Conservation (phyloP, 129 eudicot genomes). For the Centaurea solstitialis region DNA sequence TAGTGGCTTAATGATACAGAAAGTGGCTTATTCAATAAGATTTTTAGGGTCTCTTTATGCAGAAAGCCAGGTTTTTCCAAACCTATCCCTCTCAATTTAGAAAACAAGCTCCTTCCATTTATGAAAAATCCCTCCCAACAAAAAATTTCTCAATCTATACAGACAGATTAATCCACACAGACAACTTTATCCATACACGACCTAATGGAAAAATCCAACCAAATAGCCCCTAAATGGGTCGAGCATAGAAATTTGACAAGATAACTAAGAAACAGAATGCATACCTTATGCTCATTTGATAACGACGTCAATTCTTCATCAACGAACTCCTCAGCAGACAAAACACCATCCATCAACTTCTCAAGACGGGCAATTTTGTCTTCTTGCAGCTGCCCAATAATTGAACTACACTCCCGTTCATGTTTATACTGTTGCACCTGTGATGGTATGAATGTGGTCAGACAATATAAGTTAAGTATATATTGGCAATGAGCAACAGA, state of each 20-base stretch:
- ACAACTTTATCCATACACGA: too few relatives aligned
- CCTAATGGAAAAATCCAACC: too few relatives aligned
- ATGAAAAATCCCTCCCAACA: too few relatives aligned
- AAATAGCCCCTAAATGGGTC: not conserved
- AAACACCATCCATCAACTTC: slow-evolving; percentile 86
- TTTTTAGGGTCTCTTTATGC: too few relatives aligned
- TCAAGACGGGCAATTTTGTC: slow-evolving; percentile 93
- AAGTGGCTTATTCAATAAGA: too few relatives aligned
- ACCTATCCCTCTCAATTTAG: too few relatives aligned
- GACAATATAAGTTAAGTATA: not conserved
- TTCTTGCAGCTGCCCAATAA: slow-evolving; percentile 81
- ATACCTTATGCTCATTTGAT: slow-evolving; percentile 74
- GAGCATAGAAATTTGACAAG: not conserved
- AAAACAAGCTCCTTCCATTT: too few relatives aligned
- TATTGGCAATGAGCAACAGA: not conserved
- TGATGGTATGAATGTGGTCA: slow-evolving; percentile 6
- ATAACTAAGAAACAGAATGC: not conserved
- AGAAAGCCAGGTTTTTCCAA: too few relatives aligned
- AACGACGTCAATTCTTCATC: slow-evolving; percentile 69
- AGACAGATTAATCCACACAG: too few relatives aligned
- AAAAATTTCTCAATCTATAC: too few relatives aligned
- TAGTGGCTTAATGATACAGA: too few relatives aligned
- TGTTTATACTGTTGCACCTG: slow-evolving; percentile 97
- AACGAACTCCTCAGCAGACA: slow-evolving; percentile 76
- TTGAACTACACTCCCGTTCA: slow-evolving; percentile 89